These are phyloP conservation scores for Onygenales sp. DNA, from an alignment of 2,329 filamentous ascomycete species.

Conservation along the genomic window DNA sequence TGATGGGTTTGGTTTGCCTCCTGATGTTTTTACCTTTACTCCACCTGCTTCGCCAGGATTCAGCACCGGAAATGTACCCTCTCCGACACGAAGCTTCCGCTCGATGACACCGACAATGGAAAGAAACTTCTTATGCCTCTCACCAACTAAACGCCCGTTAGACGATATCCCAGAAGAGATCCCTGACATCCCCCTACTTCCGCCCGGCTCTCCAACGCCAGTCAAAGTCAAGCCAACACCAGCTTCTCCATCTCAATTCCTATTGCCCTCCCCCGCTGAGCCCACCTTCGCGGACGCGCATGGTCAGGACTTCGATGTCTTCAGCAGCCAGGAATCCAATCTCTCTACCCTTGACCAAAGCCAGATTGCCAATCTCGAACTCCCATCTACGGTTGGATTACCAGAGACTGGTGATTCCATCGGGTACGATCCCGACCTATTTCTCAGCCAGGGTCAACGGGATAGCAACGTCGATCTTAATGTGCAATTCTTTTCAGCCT, in stretches of 20 bases:
- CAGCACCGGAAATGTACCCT: slow-evolving; percentile 29
- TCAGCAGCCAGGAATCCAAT: slow-evolving; percentile 26
- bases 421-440: slow-evolving; percentile 25
- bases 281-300: slow-evolving; percentile 25
- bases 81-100: slow-evolving; percentile 24
- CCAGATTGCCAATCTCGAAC: slow-evolving; percentile 11
- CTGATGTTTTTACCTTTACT: slow-evolving; percentile 37
- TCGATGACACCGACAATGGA: slow-evolving; percentile 31
- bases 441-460: slow-evolving; percentile 17
- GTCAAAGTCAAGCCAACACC: slow-evolving; percentile 6
- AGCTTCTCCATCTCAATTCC: slow-evolving; percentile 18
- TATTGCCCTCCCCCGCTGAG: slow-evolving; percentile 29
- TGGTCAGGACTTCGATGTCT: slow-evolving; percentile 31
- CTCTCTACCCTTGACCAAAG: slow-evolving; percentile 19
- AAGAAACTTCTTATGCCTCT: slow-evolving; percentile 27
- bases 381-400: not conserved
- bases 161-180: slow-evolving; percentile 23
- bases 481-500: slow-evolving; percentile 24
- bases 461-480: slow-evolving; percentile 12
- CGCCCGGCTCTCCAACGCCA: slow-evolving; percentile 7
- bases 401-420: not conserved
- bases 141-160: slow-evolving; percentile 22
- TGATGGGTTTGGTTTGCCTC: slow-evolving; percentile 26
- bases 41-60: slow-evolving; percentile 38
- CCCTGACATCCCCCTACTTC: slow-evolving; percentile 18